Evolutionary conservation across 805 yeast species (phyloP).

Genomic region (Yarrowia sp.): DNA sequence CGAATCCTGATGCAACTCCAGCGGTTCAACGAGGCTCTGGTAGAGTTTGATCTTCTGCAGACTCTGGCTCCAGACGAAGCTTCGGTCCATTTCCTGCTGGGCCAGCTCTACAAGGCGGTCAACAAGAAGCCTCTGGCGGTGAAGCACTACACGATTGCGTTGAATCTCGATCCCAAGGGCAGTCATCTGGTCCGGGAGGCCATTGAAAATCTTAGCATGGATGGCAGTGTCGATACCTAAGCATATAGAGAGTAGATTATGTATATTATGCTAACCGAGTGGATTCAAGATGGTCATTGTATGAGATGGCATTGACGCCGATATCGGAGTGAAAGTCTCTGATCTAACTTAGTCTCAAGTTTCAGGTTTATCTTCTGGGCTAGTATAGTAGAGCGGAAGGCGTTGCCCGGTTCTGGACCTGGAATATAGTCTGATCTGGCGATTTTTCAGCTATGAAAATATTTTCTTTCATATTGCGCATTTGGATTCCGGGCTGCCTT

Average conservation of each 20-base stretch:
- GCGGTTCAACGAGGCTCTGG: conserved; percentile 72
- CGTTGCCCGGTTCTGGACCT: too few relatives aligned
- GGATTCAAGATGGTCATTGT: too few relatives aligned
- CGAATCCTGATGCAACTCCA: conserved; percentile 77
- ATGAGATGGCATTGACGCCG: too few relatives aligned
- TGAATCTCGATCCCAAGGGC: conserved; percentile 92
- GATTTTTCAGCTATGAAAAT: background rate
- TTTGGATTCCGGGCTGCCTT: conserved; percentile 11
- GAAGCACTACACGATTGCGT: conserved; percentile 83
- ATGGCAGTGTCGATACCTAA: background rate
- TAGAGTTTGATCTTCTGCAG: conserved; percentile 73
- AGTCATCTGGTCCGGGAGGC: conserved; percentile 85
- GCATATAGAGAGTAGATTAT: background rate
- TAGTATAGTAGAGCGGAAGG: too few relatives aligned
- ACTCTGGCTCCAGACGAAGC: conserved; percentile 93
- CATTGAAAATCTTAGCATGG: conserved; percentile 57
- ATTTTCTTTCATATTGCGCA: background rate
- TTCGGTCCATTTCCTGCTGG: conserved; percentile 86
- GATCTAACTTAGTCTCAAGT: too few relatives aligned
- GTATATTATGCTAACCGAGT: too few relatives aligned
- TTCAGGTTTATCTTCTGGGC: too few relatives aligned
- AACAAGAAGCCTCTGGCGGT: conserved; percentile 80
- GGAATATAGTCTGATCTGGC: too few relatives aligned
- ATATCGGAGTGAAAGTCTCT: too few relatives aligned
- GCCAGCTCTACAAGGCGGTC: conserved; percentile 80